Conservation (phyloP, 164 flowering plant species). For the Nymphaea thermarum region DNA sequence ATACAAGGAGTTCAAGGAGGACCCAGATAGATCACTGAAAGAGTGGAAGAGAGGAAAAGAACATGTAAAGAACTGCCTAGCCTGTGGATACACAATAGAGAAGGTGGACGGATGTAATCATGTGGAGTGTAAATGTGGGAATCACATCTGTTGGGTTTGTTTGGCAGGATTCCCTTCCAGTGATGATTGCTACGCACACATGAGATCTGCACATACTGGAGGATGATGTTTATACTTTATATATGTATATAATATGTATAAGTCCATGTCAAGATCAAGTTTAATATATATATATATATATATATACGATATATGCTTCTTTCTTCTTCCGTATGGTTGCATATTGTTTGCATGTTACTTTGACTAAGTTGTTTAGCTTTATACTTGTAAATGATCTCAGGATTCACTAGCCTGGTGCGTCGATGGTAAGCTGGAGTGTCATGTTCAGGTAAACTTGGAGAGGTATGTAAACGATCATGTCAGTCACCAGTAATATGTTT, state of each 20-base stretch:
- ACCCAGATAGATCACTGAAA: conserved; percentile 66
- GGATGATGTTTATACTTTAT: too few relatives aligned
- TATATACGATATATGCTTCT: not conserved
- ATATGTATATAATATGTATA: not conserved
- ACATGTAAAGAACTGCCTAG: conserved; percentile 65
- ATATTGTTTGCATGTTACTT: too few relatives aligned
- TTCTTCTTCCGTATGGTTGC: too few relatives aligned
- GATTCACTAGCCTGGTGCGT: too few relatives aligned
- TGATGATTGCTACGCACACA: conserved; percentile 67
- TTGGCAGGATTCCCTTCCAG: conserved; percentile 35
- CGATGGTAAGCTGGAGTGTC: too few relatives aligned
- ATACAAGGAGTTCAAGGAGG: conserved; percentile 62
- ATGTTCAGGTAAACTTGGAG: too few relatives aligned
- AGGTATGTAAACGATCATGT: too few relatives aligned
- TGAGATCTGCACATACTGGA: conserved; percentile 47
- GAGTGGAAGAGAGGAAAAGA: conserved; percentile 81
- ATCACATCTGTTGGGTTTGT: conserved; percentile 91
- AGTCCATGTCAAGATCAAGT: not conserved
- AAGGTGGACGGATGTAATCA: conserved; percentile 95
- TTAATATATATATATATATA: conserved; percentile 5
- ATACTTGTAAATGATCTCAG: too few relatives aligned
- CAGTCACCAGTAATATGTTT: too few relatives aligned
- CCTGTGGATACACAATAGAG: conserved; percentile 65
- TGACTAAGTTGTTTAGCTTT: too few relatives aligned
- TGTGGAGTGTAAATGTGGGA: conserved; percentile 70